Conservation (phyloP, 495 filamentous ascomycete species). For the Penicillium manginii region DNA sequence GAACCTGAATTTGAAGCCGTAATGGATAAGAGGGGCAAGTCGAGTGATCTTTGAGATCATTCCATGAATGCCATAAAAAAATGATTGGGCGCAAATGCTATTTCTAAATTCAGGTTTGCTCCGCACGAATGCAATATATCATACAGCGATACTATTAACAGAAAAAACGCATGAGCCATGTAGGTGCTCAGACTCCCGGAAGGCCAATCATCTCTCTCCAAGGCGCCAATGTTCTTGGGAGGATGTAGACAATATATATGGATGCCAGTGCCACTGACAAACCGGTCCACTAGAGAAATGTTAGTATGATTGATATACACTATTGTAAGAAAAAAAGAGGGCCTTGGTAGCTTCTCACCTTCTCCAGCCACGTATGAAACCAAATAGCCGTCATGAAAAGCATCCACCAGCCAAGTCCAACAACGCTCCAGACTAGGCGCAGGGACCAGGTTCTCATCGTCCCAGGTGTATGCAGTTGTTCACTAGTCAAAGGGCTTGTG, state of each 20-base stretch:
- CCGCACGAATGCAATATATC: slow-evolving; percentile 19
- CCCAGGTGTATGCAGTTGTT: slow-evolving; percentile 2
- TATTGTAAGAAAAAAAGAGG: slow-evolving; percentile 2
- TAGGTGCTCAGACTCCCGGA: slow-evolving; percentile 65
- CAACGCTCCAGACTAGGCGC: slow-evolving; percentile 51
- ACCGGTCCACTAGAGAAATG: slow-evolving; percentile 61
- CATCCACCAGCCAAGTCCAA: slow-evolving; percentile 84
- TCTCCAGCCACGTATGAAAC: slow-evolving; percentile 98
- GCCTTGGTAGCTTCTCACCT: slow-evolving; percentile 59
- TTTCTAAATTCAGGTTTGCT: slow-evolving; percentile 3
- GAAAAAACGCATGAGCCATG: not conserved
- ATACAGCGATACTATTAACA: slow-evolving; percentile 9
- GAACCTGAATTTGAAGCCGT: slow-evolving; percentile 25
- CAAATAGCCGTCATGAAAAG: slow-evolving; percentile 95
- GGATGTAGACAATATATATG: slow-evolving; percentile 74
- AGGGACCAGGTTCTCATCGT: slow-evolving; percentile 50
- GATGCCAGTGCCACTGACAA: slow-evolving; percentile 68
- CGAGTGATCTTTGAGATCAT: not conserved
- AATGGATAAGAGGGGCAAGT: not conserved
- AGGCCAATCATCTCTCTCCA: slow-evolving; percentile 71
- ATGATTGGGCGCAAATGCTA: not conserved
- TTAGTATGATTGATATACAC: slow-evolving; percentile 8
- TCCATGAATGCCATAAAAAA: too few relatives aligned
- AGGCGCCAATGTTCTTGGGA: slow-evolving; percentile 67
- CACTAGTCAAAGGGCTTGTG: not conserved